A percentile compares a stretch with the other conserved stretches of the same genome.
Conservation (phyloP, 768 basidiomycete genomes). For the Lactarius hatsudake region DNA sequence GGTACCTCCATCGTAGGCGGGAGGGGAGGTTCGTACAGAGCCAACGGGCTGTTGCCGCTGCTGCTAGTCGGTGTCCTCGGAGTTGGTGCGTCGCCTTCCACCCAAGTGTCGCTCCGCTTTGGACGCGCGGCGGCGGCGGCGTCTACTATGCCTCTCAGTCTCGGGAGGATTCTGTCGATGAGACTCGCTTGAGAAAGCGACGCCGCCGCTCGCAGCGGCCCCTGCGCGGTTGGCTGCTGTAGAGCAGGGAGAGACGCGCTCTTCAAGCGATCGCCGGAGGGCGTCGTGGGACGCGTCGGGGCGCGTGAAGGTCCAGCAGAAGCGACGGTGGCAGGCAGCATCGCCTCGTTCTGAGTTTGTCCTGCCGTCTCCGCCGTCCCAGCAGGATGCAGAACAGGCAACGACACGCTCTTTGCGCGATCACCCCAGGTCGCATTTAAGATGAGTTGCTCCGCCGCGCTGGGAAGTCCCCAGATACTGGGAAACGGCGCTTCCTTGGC, state of each 20-base stretch:
- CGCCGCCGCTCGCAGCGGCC: neutral
- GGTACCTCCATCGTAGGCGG: neutral
- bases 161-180: constrained; percentile 9
- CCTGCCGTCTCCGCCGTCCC: neutral
- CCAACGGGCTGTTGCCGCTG: neutral
- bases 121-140: neutral
- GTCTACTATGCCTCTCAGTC: neutral
- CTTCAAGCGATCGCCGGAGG: neutral
- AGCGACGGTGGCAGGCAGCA: neutral
- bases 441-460: neutral
- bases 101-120: constrained; percentile 4
- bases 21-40: neutral
- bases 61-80: neutral
- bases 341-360: neutral
- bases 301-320: neutral
- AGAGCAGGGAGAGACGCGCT: neutral
- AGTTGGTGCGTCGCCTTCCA: neutral
- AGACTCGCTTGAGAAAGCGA: neutral
- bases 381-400: neutral
- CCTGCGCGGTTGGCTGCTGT: neutral
- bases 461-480: neutral
- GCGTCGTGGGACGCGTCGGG: neutral
- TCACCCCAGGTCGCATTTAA: neutral
- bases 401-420: neutral
- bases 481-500: neutral